These are phyloP conservation scores for Austropuccinia psidii DNA, from an alignment of 1,284 basidiomycete genomes.

Conservation along the genomic window DNA sequence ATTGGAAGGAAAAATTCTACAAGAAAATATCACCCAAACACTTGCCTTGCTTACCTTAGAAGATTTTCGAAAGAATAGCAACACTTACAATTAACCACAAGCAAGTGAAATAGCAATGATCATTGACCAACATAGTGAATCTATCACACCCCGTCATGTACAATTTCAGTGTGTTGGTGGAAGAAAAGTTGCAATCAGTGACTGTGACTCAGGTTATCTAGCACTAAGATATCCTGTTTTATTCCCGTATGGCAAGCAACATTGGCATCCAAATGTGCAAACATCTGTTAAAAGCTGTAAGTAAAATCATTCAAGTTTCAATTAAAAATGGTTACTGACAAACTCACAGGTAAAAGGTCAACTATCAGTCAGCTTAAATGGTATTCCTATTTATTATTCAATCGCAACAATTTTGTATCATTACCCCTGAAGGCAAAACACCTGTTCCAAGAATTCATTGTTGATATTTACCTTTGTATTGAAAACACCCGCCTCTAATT, in stretches of 20 bases:
- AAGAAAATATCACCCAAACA: background rate
- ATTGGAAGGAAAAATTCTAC: background rate
- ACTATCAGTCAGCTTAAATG: background rate
- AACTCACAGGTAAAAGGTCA: background rate
- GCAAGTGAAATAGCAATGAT: background rate
- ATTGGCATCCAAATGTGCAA: background rate
- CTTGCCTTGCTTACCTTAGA: background rate
- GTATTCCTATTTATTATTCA: background rate
- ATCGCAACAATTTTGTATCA: background rate
- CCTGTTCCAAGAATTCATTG: background rate
- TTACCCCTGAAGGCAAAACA: background rate
- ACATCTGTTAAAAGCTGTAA: too few species aligned
- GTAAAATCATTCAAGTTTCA: background rate
- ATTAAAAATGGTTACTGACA: background rate
- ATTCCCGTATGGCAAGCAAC: background rate
- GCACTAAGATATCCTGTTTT: background rate
- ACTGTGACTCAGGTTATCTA: background rate
- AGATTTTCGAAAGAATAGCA: background rate
- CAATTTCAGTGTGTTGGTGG: background rate
- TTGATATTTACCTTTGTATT: background rate
- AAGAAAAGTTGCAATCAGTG: background rate
- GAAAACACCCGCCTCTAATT: background rate
- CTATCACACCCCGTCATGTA: too few species aligned
- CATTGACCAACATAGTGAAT: too few species aligned
- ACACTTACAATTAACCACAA: background rate